These are phyloP conservation scores for Pharnaceum exiguum DNA, from an alignment of 148 eudicot genomes.

Conservation along the genomic window DNA sequence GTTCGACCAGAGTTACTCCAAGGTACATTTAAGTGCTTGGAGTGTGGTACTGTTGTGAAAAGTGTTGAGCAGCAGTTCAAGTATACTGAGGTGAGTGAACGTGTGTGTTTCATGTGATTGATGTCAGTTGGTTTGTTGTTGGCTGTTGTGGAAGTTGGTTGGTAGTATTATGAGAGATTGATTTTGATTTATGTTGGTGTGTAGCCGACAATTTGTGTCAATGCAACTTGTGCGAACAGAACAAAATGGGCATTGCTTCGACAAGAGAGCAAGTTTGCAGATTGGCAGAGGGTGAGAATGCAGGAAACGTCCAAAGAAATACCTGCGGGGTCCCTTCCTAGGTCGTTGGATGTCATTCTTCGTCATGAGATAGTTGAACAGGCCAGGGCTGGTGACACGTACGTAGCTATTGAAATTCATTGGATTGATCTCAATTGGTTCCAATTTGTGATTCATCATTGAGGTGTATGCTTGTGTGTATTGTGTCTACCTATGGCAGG, in stretches of 20 bases:
- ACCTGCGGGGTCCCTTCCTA: slow-evolving; percentile 95
- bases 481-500: slow-evolving; percentile 33
- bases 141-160: not conserved
- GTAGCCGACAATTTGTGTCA: slow-evolving; percentile 90
- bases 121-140: slow-evolving; percentile 18
- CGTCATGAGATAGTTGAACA: slow-evolving; percentile 97
- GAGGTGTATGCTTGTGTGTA: not conserved
- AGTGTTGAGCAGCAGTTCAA: slow-evolving; percentile 94
- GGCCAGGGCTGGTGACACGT: slow-evolving; percentile 99
- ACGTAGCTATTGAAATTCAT: slow-evolving; percentile 9
- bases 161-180: not conserved
- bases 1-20: slow-evolving; percentile 94
- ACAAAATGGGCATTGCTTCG: slow-evolving; percentile 75
- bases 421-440: not conserved
- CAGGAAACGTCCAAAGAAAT: slow-evolving; percentile 97
- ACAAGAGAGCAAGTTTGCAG: slow-evolving; percentile 94
- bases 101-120: not conserved
- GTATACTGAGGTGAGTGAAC: slow-evolving; percentile 74
- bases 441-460: not conserved
- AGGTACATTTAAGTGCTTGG: slow-evolving; percentile 91
- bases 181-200: slow-evolving; percentile 16
- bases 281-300: slow-evolving; percentile 98
- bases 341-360: slow-evolving; percentile 87
- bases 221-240: slow-evolving; percentile 74
- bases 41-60: slow-evolving; percentile 69